Evolutionary conservation across 2,329 filamentous ascomycete species (phyloP).

Genomic region (Colletotrichum sp.): DNA sequence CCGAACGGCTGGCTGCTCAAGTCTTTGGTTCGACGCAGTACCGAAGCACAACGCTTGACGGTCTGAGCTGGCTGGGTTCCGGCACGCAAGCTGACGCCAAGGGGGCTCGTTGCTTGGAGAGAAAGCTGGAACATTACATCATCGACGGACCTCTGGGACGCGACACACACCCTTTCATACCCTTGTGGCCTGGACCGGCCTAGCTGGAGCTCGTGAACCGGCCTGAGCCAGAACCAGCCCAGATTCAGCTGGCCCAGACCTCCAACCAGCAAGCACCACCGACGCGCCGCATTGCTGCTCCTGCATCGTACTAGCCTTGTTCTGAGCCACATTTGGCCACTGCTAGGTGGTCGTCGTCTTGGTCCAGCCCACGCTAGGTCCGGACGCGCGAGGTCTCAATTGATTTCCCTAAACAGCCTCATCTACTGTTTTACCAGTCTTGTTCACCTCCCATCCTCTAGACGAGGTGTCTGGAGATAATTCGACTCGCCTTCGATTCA

Average conservation of each 20-base stretch:
- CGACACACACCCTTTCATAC: not conserved
- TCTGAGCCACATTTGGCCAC: not conserved
- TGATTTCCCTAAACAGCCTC: slow-evolving; percentile 7
- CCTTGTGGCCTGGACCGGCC: not conserved
- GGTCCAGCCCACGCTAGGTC: slow-evolving; percentile 13
- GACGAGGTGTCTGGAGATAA: not conserved
- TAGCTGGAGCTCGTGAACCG: not conserved
- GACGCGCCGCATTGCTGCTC: not conserved
- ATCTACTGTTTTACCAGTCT: not conserved
- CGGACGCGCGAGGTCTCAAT: not conserved
- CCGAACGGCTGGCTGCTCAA: not conserved
- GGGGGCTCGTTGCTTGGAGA: not conserved
- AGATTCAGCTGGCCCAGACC: not conserved
- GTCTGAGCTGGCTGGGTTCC: not conserved
- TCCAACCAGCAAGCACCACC: not conserved
- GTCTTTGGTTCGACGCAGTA: not conserved
- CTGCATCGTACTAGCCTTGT: slow-evolving; percentile 13
- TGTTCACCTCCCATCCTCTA: not conserved
- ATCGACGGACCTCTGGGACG: not conserved
- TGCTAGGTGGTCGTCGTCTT: not conserved
- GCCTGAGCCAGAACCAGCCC: not conserved
- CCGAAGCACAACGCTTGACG: not conserved
- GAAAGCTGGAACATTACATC: slow-evolving; percentile 13
- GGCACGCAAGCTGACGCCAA: slow-evolving; percentile 2
- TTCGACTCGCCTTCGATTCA: not conserved